A percentile compares a stretch with the other conserved stretches of the same genome.
Evolutionary conservation across 192 early-diverging fungal species (phyloP).

Genomic region (Neocallimastix lanati): DNA sequence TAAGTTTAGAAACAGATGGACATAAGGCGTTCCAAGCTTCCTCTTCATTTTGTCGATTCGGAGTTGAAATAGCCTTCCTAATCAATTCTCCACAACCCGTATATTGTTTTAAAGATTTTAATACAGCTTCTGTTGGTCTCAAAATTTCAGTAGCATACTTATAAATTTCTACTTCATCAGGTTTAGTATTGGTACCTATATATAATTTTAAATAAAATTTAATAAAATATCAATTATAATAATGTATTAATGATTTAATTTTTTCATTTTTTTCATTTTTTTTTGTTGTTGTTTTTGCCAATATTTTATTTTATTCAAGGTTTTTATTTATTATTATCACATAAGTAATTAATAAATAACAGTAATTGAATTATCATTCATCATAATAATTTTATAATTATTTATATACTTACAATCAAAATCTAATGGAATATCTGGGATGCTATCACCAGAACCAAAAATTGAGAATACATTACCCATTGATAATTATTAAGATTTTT

Average conservation of each 20-base stretch:
- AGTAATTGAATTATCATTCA: no score
- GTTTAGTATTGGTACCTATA: constrained; percentile 24
- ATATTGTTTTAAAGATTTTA: constrained; percentile 39
- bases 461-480: not conserved
- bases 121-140: constrained; percentile 22
- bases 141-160: constrained; percentile 31
- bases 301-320: no score
- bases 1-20: constrained; percentile 61
- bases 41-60: constrained; percentile 68
- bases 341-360: no score
- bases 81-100: constrained; percentile 51
- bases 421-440: not conserved
- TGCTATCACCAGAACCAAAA: not conserved
- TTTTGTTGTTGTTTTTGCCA: no score
- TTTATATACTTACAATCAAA: not conserved
- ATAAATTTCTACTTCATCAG: constrained; percentile 43
- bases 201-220: no score
- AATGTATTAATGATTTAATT: no score
- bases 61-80: constrained; percentile 65
- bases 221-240: no score
- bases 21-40: no score
- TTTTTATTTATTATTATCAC: no score
- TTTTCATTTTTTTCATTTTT: no score
- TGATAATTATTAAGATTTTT: not conserved
- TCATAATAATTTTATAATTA: no score